Evolutionary conservation across 805 yeast genomes (phyloP).

Genomic region (Metschnikowia matae): DNA sequence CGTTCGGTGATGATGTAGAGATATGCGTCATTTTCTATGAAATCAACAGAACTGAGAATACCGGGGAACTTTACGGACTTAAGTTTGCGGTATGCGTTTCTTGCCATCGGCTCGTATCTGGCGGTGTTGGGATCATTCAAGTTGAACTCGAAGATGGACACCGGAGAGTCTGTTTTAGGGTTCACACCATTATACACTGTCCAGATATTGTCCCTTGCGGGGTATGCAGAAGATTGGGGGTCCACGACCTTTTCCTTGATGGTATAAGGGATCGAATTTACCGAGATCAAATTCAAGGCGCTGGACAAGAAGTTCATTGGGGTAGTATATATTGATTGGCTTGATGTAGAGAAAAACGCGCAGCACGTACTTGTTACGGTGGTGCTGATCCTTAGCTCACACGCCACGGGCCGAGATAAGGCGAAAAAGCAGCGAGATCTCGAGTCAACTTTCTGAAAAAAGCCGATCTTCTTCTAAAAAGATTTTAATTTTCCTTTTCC

Average conservation of each 20-base stretch:
- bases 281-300: slow-evolving; percentile 55
- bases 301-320: slow-evolving; percentile 67
- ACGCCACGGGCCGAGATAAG: background rate
- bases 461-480: no score
- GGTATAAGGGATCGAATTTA: slow-evolving; percentile 55
- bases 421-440: no score
- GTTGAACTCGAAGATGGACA: slow-evolving; percentile 66
- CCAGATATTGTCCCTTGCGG: slow-evolving; percentile 50
- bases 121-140: slow-evolving; percentile 35
- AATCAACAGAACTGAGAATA: slow-evolving; percentile 56
- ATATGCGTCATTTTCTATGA: slow-evolving; percentile 54
- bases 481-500: background rate
- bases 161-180: slow-evolving; percentile 48
- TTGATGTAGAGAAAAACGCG: slow-evolving; percentile 2
- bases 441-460: no score
- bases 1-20: slow-evolving; percentile 66
- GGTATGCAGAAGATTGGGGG: slow-evolving; percentile 16
- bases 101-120: slow-evolving; percentile 28
- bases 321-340: background rate
- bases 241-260: slow-evolving; percentile 43
- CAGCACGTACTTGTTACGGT: background rate
- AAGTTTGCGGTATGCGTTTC: slow-evolving; percentile 39
- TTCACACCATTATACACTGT: slow-evolving; percentile 55
- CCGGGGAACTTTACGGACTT: slow-evolving; percentile 69
- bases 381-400: background rate